A percentile compares a stretch with the other conserved stretches of the same genome.
These are phyloP conservation scores for Plasmodium malariae DNA, from an alignment of 169 alveolate species.

Conservation along the genomic window DNA sequence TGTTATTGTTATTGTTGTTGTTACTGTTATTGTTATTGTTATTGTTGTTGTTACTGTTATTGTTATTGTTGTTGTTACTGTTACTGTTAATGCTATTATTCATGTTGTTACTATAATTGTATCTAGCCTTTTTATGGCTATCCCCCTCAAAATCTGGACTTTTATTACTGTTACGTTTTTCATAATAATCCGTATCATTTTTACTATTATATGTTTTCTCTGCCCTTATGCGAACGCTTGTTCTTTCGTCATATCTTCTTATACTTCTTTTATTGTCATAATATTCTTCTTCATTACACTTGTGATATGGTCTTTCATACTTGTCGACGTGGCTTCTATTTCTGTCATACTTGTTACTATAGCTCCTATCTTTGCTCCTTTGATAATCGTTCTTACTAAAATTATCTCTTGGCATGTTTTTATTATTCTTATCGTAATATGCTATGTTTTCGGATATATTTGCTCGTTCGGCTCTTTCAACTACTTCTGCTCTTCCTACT, in stretches of 20 bases:
- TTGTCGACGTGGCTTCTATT: not conserved
- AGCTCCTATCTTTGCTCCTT: not conserved
- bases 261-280: slow-evolving; percentile 14
- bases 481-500: too few species aligned
- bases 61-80: not conserved
- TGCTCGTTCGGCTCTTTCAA: too few species aligned
- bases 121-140: not conserved
- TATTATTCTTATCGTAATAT: slow-evolving; percentile 1
- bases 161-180: slow-evolving; percentile 15
- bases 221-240: not conserved
- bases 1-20: not conserved
- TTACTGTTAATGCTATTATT: not conserved
- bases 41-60: not conserved
- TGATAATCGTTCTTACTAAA: slow-evolving; percentile 13
- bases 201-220: slow-evolving; percentile 9
- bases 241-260: slow-evolving; percentile 41
- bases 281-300: slow-evolving; percentile 11
- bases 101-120: not conserved
- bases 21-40: not conserved
- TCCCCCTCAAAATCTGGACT: not conserved
- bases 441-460: too few species aligned
- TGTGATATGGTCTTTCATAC: not conserved
- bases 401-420: slow-evolving; percentile 8
- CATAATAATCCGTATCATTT: slow-evolving; percentile 21
- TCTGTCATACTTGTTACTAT: slow-evolving; percentile 2